phyloP scores from a whole-genome alignment of 495 filamentous ascomycete genomes.

The Astrocystis sublimbata region DNA sequence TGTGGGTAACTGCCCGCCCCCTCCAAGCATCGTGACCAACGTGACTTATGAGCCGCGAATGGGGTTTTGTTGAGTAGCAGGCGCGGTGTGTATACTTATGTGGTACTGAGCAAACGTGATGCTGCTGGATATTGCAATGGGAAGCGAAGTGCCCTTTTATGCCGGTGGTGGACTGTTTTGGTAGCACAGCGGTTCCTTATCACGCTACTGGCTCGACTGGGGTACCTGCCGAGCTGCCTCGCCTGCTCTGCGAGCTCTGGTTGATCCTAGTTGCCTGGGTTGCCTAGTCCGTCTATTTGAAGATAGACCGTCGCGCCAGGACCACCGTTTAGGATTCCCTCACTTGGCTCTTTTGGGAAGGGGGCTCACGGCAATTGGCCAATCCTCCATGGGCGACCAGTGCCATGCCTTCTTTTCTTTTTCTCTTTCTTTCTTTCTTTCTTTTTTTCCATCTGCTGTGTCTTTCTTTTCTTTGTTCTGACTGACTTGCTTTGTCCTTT shows the following conservation, averaged over 20 bases:
- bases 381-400: constrained; percentile 7
- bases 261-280: neutral
- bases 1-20: too few species aligned
- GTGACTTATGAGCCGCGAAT: neutral
- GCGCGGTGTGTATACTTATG: neutral
- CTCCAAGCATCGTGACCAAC: too few species aligned
- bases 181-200: too few species aligned
- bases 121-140: neutral
- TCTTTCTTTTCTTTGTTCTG: too few species aligned
- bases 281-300: neutral
- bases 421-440: too few species aligned
- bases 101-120: constrained; percentile 7
- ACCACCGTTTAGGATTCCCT: neutral
- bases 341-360: too few species aligned
- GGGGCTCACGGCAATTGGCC: neutral
- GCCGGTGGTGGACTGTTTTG: neutral
- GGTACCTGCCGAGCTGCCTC: too few species aligned
- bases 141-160: neutral
- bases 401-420: too few species aligned
- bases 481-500: neutral
- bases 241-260: neutral
- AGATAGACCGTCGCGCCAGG: neutral
- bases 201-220: neutral
- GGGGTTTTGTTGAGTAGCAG: constrained; percentile 1
- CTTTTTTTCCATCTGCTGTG: too few species aligned